Evolutionary conservation across 78 protist genomes (phyloP).

Genomic region (Dictyostelium discoideum): DNA sequence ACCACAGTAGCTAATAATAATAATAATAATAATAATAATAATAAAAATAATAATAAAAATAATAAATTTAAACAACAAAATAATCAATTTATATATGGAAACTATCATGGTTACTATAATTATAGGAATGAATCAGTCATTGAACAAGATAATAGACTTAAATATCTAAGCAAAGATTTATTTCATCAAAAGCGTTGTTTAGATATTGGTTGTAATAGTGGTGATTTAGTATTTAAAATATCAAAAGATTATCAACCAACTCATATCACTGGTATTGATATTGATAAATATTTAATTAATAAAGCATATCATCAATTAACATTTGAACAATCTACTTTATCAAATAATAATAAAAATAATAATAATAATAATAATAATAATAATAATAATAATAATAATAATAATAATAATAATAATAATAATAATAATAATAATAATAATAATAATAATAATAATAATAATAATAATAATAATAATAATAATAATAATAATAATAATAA

Average conservation of each 20-base stretch:
- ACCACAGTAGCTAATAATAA: not conserved
- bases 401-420: not conserved
- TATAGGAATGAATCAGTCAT: not conserved
- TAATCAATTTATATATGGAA: conserved; percentile 50
- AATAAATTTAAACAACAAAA: not conserved
- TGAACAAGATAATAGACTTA: conserved; percentile 28
- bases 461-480: not conserved
- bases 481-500: not conserved
- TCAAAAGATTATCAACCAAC: conserved; percentile 32
- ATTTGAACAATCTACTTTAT: not conserved
- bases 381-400: conserved; percentile 2
- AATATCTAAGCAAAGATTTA: conserved; percentile 1
- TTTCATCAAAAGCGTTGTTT: conserved; percentile 58
- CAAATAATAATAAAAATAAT: not conserved
- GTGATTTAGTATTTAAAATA: conserved; percentile 39
- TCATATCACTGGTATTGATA: conserved; percentile 45
- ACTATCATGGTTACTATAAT: conserved; percentile 40
- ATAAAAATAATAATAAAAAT: not conserved
- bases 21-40: not conserved
- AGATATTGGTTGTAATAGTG: conserved; percentile 65
- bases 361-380: not conserved
- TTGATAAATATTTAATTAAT: conserved; percentile 38
- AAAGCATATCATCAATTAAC: conserved; percentile 9
- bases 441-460: not conserved
- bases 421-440: not conserved